Percentiles rank a stretch among this genome's conserved stretches.
Conservation (phyloP, 129 eudicot species). For the Rutidosis leptorrhynchoides region DNA sequence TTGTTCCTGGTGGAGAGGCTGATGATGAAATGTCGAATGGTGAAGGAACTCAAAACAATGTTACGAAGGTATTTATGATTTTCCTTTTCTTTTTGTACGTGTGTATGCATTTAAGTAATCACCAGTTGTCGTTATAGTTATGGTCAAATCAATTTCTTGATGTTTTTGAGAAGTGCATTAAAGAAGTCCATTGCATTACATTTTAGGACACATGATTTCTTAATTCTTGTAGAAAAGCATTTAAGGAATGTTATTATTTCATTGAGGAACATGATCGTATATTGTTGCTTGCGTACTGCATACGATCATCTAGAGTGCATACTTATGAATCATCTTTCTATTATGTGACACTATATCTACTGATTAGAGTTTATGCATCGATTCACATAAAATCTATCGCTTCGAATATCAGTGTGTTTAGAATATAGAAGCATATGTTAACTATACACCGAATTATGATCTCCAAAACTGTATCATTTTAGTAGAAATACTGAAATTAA, state of each 20-base stretch:
- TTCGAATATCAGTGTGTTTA: not conserved
- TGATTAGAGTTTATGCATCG: not conserved
- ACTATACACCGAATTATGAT: not conserved
- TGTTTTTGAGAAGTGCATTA: not conserved
- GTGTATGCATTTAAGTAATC: slow-evolving; percentile 4
- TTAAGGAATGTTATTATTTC: not conserved
- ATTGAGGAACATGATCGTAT: not conserved
- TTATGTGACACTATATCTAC: not conserved
- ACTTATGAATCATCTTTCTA: not conserved
- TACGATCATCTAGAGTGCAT: not conserved
- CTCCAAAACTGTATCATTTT: not conserved
- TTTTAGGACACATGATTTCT: not conserved
- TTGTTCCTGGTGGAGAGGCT: slow-evolving; percentile 66
- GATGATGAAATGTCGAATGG: slow-evolving; percentile 57
- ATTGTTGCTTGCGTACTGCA: not conserved
- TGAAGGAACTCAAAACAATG: slow-evolving; percentile 50
- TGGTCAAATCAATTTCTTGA: not conserved
- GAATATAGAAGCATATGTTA: not conserved
- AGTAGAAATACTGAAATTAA: not conserved
- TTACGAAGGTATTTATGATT: slow-evolving; percentile 43
- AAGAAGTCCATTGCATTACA: not conserved
- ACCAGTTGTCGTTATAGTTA: not conserved
- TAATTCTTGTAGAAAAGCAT: not conserved
- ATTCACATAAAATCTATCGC: not conserved
- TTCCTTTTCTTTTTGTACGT: not conserved